Evolutionary conservation across 345 rosid species (phyloP), one percentile per base, ranked within the genome.

Genomic region (Lepidium aucheri): DNA sequence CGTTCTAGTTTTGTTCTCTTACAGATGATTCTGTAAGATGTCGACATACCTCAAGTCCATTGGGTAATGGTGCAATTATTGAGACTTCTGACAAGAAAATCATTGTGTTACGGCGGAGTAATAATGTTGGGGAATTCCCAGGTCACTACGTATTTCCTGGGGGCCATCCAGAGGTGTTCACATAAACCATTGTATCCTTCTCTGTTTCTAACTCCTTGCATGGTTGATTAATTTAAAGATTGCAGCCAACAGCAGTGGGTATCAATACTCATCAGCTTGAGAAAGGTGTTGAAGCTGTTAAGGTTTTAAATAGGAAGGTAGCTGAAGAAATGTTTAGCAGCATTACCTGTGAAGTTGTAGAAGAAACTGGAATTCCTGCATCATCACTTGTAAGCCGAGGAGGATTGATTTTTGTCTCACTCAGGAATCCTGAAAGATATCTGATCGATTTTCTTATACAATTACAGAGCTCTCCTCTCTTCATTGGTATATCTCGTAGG

Each of bases 121-220:
- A 86, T 39, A 85, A 88, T 76, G 97, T 90, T 38, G 97, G 96
- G 43, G 98, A 93, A 63, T 93, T 90, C 80, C 94, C 98, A 46
- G 90, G 97, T 28, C 83, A 90, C 71, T 85, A 80, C 50, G 98
- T 90, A 46, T 90, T 90, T 39, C 97, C 97, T 10, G 97, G 97
- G 53, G 97, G 96, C 22, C 96, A 93, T 79, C 97, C 97, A 34
- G 96, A 90, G 97, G 98, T 86, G 70, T 41, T 40, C 13, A 13
- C 55, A 7, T 58, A 8, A 38, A 49, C 5, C 12, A 50, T 41
- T 12, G 26, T 1, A 43, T 34, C 26, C 18, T 53, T 53, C 9
- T 75, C 16, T 39, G 42, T 35, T 43, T 38, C 51, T 51, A 17
- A 39, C 20, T 20, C 33, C 39, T 15, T 43, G 3, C 5, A 32